Evolutionary conservation across 768 basidiomycete species (phyloP).

Genomic region (Macrocybe gigantea): DNA sequence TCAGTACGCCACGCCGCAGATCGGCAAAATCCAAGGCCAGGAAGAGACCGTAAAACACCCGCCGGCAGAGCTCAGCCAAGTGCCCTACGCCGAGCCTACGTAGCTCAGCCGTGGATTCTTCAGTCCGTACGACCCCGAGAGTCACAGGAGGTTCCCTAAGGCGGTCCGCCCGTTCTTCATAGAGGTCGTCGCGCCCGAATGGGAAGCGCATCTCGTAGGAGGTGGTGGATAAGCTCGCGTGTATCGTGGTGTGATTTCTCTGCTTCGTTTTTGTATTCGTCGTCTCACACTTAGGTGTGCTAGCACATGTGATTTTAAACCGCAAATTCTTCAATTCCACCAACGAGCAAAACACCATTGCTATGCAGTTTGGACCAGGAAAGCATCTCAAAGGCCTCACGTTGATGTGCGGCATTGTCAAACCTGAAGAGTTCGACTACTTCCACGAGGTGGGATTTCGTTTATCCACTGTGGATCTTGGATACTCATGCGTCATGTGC

Average conservation of each 20-base stretch:
- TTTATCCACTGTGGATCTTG: neutral
- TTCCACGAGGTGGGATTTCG: slow-evolving; percentile 75
- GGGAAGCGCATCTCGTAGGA: slow-evolving; percentile 83
- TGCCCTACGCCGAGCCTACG: slow-evolving; percentile 84
- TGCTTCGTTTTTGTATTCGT: neutral
- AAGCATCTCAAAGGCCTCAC: slow-evolving; percentile 78
- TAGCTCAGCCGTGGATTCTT: slow-evolving; percentile 68
- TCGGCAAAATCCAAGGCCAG: slow-evolving; percentile 57
- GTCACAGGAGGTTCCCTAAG: slow-evolving; percentile 69
- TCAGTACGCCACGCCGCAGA: slow-evolving; percentile 64
- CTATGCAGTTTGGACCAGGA: slow-evolving; percentile 89
- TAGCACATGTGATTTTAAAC: too few species aligned
- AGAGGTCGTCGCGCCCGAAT: slow-evolving; percentile 67
- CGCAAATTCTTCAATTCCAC: neutral
- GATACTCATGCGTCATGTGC: neutral
- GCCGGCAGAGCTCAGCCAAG: slow-evolving; percentile 61
- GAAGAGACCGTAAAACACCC: slow-evolving; percentile 47
- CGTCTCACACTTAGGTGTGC: neutral
- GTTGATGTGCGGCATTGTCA: slow-evolving; percentile 70
- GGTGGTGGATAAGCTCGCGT: slow-evolving; percentile 83
- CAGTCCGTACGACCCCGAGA: slow-evolving; percentile 73
- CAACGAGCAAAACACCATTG: slow-evolving; percentile 73
- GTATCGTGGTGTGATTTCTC: slow-evolving; percentile 16
- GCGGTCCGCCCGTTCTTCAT: slow-evolving; percentile 73
- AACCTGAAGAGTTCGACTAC: slow-evolving; percentile 86